Percentiles rank a stretch among this genome's conserved stretches.
Evolutionary conservation across 768 basidiomycete species (phyloP).

Genomic region (Lactarius sanguifluus): DNA sequence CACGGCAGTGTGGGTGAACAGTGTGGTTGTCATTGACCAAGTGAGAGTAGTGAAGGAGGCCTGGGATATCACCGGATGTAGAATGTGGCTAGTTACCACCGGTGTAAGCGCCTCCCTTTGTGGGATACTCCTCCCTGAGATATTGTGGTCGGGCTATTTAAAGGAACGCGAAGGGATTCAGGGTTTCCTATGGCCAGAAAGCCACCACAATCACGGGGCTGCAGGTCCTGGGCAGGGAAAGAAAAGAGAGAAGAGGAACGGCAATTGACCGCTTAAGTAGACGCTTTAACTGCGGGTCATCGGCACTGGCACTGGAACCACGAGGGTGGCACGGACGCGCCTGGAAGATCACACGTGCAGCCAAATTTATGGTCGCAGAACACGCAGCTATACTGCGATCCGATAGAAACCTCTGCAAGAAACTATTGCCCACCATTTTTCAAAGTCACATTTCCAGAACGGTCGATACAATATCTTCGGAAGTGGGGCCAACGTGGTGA

Average conservation of each 20-base stretch:
- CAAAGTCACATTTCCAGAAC: conserved; percentile 35
- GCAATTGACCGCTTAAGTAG: conserved; percentile 16
- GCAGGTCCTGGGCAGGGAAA: conserved; percentile 10
- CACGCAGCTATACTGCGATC: conserved; percentile 22
- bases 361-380: conserved; percentile 12
- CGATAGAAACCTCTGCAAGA: conserved; percentile 26
- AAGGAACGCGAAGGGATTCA: conserved; percentile 8
- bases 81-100: conserved; percentile 14
- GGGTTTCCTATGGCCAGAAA: conserved; percentile 6
- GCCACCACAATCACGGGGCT: conserved; percentile 8
- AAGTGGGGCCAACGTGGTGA: conserved; percentile 26
- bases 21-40: conserved; percentile 18
- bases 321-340: conserved; percentile 26
- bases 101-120: conserved; percentile 7
- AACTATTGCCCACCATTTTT: conserved; percentile 21
- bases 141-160: conserved; percentile 8
- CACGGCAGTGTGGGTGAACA: conserved; percentile 10
- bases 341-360: conserved; percentile 30
- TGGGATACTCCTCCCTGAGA: conserved; percentile 7
- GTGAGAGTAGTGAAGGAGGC: conserved; percentile 4
- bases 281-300: conserved; percentile 21
- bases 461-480: conserved; percentile 30
- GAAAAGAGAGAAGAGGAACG: conserved; percentile 18
- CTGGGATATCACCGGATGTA: conserved; percentile 5
- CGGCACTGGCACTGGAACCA: conserved; percentile 15